A percentile compares a stretch with the other conserved stretches of the same genome.
These are phyloP conservation scores for Verbena officinalis DNA, from an alignment of 257 asterid species.

Conservation along the genomic window DNA sequence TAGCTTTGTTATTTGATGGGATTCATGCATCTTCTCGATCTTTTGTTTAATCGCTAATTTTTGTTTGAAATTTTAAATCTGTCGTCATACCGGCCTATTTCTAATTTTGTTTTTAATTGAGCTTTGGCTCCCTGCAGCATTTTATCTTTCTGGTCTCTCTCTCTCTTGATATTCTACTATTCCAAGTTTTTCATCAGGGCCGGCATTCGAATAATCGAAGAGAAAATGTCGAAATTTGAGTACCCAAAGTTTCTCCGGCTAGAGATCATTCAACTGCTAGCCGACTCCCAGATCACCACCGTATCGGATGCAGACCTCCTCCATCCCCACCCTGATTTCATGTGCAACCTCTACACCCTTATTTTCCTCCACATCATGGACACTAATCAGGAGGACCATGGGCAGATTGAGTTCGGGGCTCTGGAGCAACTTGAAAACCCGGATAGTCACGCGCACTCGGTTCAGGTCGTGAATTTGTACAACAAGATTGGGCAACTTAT, in stretches of 20 bases:
- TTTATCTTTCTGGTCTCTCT: no score
- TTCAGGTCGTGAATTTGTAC: conserved; percentile 56
- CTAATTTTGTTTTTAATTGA: no score
- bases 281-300: conserved; percentile 53
- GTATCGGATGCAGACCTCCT: conserved; percentile 66
- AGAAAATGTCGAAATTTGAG: conserved; percentile 70
- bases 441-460: conserved; percentile 66
- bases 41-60: no score
- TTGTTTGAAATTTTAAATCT: no score
- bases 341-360: conserved; percentile 62
- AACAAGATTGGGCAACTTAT: conserved; percentile 49
- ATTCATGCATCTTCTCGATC: no score
- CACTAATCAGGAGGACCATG: conserved; percentile 58
- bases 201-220: background rate
- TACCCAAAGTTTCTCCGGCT: conserved; percentile 61
- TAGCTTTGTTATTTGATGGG: no score
- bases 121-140: no score
- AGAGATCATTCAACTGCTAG: conserved; percentile 53
- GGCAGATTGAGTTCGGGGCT: conserved; percentile 78
- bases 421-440: conserved; percentile 80
- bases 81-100: no score
- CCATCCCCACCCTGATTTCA: conserved; percentile 60
- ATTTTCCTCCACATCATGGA: conserved; percentile 55
- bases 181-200: no score
- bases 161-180: no score